Conservation (phyloP, 306 rosid genomes). For the Delonix regia region DNA sequence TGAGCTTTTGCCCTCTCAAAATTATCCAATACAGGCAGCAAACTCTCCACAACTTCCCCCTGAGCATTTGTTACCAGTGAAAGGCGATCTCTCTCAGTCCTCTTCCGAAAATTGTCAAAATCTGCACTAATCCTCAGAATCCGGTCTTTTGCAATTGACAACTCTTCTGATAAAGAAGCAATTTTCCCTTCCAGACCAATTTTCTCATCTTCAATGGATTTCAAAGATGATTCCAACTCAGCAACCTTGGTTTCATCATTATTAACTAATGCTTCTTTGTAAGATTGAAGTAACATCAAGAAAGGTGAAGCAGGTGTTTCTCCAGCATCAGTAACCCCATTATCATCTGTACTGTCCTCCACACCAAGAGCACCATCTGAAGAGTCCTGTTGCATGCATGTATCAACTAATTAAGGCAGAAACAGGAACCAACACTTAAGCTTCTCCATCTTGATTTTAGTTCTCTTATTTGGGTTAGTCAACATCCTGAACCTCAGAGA, state of each 20-base stretch:
- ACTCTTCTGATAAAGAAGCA: slow-evolving; percentile 63
- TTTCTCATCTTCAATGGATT: slow-evolving; percentile 78
- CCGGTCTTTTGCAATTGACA: slow-evolving; percentile 63
- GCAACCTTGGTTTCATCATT: slow-evolving; percentile 66
- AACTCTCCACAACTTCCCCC: slow-evolving; percentile 89
- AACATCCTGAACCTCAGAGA: slow-evolving; percentile 4
- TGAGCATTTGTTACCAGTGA: slow-evolving; percentile 86
- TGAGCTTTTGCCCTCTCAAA: slow-evolving; percentile 94
- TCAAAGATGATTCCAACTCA: slow-evolving; percentile 70
- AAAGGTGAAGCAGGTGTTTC: slow-evolving; percentile 61
- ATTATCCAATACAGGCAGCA: slow-evolving; percentile 82
- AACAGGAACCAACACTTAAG: slow-evolving; percentile 28
- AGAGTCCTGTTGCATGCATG: slow-evolving; percentile 68
- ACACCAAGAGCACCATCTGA: slow-evolving; percentile 53
- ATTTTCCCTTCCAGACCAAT: slow-evolving; percentile 55
- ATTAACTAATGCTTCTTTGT: slow-evolving; percentile 75
- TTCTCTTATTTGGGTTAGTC: slow-evolving; percentile 11
- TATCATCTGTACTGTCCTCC: slow-evolving; percentile 53
- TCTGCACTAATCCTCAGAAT: slow-evolving; percentile 91
- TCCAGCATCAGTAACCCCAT: slow-evolving; percentile 47
- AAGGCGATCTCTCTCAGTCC: slow-evolving; percentile 90
- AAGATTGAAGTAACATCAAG: slow-evolving; percentile 55
- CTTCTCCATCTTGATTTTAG: slow-evolving; percentile 13
- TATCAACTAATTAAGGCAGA: slow-evolving; percentile 38
- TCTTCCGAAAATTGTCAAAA: slow-evolving; percentile 93